A percentile compares a stretch with the other conserved stretches of the same genome.
These are phyloP conservation scores for Colletotrichum aenigma DNA, from an alignment of 2,329 filamentous ascomycete genomes.

Conservation along the genomic window DNA sequence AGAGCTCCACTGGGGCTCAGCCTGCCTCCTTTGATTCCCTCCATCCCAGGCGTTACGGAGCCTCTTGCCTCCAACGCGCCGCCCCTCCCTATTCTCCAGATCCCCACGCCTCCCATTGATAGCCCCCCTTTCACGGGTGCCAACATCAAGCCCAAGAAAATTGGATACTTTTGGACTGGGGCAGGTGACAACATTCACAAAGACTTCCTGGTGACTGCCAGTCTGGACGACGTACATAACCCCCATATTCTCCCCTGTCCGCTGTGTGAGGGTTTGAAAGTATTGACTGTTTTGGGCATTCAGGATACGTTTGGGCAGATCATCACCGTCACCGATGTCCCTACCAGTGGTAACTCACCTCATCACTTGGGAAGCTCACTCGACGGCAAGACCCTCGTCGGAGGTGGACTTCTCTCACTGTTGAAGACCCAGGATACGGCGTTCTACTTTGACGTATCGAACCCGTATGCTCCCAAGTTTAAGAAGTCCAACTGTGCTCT, in stretches of 20 bases:
- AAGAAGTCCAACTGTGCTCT: constrained; percentile 64
- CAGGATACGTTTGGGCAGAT: constrained; percentile 42
- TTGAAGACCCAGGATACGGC: constrained; percentile 66
- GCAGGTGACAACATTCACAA: neutral
- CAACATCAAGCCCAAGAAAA: constrained; percentile 38
- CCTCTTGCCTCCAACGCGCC: constrained; percentile 53
- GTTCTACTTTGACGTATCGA: constrained; percentile 64
- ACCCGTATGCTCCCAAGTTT: constrained; percentile 64
- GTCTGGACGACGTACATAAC: neutral
- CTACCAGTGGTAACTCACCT: constrained; percentile 62
- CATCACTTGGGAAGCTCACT: constrained; percentile 60
- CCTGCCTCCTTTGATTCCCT: constrained; percentile 33
- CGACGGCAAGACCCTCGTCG: constrained; percentile 62
- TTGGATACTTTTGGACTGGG: neutral
- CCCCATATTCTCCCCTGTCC: neutral
- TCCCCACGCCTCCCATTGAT: constrained; percentile 62
- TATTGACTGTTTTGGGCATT: neutral
- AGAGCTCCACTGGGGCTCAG: constrained; percentile 34
- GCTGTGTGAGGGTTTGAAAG: neutral
- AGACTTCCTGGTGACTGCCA: neutral
- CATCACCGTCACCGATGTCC: constrained; percentile 62
- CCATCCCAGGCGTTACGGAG: constrained; percentile 63
- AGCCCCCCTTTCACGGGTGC: constrained; percentile 57
- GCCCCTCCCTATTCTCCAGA: constrained; percentile 62
- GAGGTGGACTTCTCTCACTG: constrained; percentile 62